Percentiles rank a stretch among this genome's conserved stretches.
These are phyloP conservation scores for Seiridium cupressi DNA, from an alignment of 2,329 filamentous ascomycete species.

Conservation along the genomic window DNA sequence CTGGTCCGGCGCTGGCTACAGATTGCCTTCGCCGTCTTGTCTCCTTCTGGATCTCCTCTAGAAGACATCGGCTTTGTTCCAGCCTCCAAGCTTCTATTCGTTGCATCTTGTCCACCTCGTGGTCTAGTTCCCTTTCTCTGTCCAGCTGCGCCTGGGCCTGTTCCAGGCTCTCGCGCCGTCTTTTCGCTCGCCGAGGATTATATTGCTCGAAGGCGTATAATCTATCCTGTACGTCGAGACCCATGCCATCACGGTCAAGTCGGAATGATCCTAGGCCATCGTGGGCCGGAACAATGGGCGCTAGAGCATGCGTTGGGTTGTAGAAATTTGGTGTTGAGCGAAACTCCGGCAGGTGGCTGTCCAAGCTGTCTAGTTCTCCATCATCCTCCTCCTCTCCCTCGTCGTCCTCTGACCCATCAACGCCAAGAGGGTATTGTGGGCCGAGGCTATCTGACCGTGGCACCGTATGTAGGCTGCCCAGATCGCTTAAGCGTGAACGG, in stretches of 20 bases:
- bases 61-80: constrained; percentile 81
- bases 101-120: constrained; percentile 72
- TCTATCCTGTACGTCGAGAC: constrained; percentile 70
- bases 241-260: constrained; percentile 54
- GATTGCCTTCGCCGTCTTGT: constrained; percentile 64
- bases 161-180: constrained; percentile 52
- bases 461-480: constrained; percentile 73
- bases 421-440: constrained; percentile 25
- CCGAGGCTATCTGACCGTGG: constrained; percentile 53
- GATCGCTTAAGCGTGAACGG: constrained; percentile 73
- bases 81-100: constrained; percentile 90
- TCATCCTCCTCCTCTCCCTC: constrained; percentile 60
- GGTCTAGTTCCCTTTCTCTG: constrained; percentile 46
- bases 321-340: constrained; percentile 56
- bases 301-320: constrained; percentile 39
- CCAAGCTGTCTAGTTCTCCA: constrained; percentile 85
- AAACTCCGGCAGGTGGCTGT: constrained; percentile 89
- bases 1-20: constrained; percentile 13
- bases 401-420: constrained; percentile 41
- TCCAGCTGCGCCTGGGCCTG: constrained; percentile 46
- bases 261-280: constrained; percentile 89
- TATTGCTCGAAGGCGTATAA: constrained; percentile 86
- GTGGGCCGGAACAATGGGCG: constrained; percentile 81
- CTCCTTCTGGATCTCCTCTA: constrained; percentile 88
- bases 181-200: constrained; percentile 67